Conservation (phyloP, 2,329 filamentous ascomycete species). For the Phyllachora maydis region DNA sequence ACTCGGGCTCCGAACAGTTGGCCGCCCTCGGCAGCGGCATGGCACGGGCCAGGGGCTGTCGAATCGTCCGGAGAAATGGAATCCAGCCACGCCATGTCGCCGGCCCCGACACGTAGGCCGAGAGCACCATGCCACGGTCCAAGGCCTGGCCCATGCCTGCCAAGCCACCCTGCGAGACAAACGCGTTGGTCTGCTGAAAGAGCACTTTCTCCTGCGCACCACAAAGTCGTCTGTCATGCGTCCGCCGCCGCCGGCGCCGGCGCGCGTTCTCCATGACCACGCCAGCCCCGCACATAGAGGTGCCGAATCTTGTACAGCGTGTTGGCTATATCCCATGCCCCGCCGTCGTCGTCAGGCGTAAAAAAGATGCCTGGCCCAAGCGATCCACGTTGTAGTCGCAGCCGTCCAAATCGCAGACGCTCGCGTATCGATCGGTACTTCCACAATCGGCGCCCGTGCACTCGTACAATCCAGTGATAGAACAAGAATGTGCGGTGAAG, state of each 20-base stretch:
- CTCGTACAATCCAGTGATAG: conserved; percentile 17
- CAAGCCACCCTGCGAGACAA: conserved; percentile 7
- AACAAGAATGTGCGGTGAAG: conserved; percentile 28
- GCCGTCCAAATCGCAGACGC: conserved; percentile 42
- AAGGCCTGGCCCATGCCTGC: conserved; percentile 2
- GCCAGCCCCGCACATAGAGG: conserved; percentile 14
- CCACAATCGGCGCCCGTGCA: conserved; percentile 26
- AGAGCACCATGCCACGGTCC: conserved; percentile 21
- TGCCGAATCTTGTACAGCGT: conserved; percentile 12
- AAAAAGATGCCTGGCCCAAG: conserved; percentile 32
- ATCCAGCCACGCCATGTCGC: conserved; percentile 32
- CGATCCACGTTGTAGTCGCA: conserved; percentile 50
- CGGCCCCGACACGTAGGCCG: conserved; percentile 26
- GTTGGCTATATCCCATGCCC: conserved; percentile 9
- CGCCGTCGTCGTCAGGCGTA: conserved; percentile 25
- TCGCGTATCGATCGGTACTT: conserved; percentile 10
- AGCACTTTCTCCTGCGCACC: conserved; percentile 7
- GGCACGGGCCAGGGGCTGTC: conserved; percentile 26
- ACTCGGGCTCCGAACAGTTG: conserved; percentile 18
- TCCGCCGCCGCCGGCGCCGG: conserved; percentile 12
- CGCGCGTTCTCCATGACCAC: conserved; percentile 12
- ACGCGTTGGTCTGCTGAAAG: conserved; percentile 19
- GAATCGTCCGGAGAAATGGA: conserved; percentile 21
- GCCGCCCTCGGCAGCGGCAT: conserved; percentile 20
- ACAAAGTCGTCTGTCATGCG: conserved; percentile 15